Percentiles rank a stretch among this genome's conserved stretches.
phyloP scores from a whole-genome alignment of 768 basidiomycete species.

The Boletus reticuloceps region DNA sequence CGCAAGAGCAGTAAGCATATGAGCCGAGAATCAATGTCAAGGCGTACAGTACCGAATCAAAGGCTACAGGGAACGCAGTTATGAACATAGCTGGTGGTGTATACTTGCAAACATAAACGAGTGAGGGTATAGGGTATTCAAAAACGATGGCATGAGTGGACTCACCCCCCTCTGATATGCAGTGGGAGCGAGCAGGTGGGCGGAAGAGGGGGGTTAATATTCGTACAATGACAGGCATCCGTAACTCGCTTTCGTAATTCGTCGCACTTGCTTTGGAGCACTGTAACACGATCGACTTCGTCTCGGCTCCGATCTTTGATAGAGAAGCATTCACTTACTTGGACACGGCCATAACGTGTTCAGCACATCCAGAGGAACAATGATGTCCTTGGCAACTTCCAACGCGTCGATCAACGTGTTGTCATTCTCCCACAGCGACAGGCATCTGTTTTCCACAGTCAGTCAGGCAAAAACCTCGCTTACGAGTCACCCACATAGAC shows the following conservation, averaged over 20 bases:
- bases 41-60: conserved; percentile 27
- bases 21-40: conserved; percentile 2
- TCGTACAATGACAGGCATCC: conserved; percentile 45
- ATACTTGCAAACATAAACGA: conserved; percentile 29
- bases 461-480: not conserved
- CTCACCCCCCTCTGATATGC: conserved; percentile 29
- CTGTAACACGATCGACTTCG: conserved; percentile 28
- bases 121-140: conserved; percentile 24
- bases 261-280: conserved; percentile 46
- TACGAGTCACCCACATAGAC: conserved; percentile 44
- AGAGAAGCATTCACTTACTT: conserved; percentile 32
- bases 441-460: conserved; percentile 42
- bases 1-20: conserved; percentile 10
- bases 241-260: conserved; percentile 48
- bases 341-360: conserved; percentile 68
- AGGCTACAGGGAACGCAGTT: conserved; percentile 27
- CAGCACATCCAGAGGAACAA: conserved; percentile 62
- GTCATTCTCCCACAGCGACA: conserved; percentile 66
- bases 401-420: conserved; percentile 54
- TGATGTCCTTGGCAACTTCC: conserved; percentile 62
- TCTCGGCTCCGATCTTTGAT: conserved; percentile 7
- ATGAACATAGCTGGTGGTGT: conserved; percentile 28
- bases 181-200: conserved; percentile 39
- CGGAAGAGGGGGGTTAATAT: conserved; percentile 41
- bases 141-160: not conserved